Evolutionary conservation across 306 rosid species (phyloP), one percentile per base, ranked within the genome.

Genomic region (Bauhinia variegata): DNA sequence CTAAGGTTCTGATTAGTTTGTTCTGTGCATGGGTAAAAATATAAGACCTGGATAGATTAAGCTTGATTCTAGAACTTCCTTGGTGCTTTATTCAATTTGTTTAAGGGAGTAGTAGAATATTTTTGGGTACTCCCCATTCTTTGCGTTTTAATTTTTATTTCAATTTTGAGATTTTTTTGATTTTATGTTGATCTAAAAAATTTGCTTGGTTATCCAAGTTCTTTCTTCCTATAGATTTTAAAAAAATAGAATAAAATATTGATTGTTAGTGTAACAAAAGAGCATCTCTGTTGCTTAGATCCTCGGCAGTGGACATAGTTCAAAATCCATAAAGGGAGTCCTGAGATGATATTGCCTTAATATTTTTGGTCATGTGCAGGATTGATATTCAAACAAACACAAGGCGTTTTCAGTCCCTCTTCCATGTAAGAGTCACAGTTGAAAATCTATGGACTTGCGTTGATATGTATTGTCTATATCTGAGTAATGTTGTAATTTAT

Each of bases 321-420:
- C 10, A 46, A 8, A 68, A 11, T 43, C 54, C 34, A 50, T 61
- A 66, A 68, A 67, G 66, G 60, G 28, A 71, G 64, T 56, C 16
- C 32, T 52, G 50, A 51, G 48, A 54, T 58, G 18, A 17, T 33
- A 30, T 34, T 71, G 75, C 41, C 55, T 49, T 32, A 11, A 65
- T 67, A 59, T 10, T 59, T 70, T 54, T 64, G 75, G 46, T 64
- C 59, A 37, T 83, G 55, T 75, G 34, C 91, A 95, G 99, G 99
- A 89, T 95, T 75, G 99, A 95, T 82, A 88, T 84, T 49, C 99
- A 59, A 18, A 6, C 30, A 14, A 54, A 52, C 46, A 36, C 11
- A 16, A 60, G 36, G 36, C 17, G 37, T 43, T 93, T 93, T 73
- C 87, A 69, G 68, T 84, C 96, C 73, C 84, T 93, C 63, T 93